These are phyloP conservation scores for Albifimbria verrucaria DNA, from an alignment of 2,329 filamentous ascomycete genomes.

Conservation along the genomic window DNA sequence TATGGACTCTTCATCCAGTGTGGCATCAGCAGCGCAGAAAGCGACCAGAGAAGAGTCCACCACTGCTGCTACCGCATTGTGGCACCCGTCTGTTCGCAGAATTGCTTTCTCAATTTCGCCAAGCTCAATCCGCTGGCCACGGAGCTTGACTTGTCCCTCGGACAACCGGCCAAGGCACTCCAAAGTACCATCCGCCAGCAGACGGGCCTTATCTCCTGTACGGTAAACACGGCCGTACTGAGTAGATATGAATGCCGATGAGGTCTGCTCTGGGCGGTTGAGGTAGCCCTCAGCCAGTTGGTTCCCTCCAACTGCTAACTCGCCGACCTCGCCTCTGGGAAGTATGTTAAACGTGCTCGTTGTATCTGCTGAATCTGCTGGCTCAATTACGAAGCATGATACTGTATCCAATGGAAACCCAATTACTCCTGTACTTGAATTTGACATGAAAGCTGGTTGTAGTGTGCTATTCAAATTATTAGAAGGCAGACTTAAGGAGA, in stretches of 20 bases:
- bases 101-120: conserved; percentile 74
- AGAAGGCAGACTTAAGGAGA: background rate
- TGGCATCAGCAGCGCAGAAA: conserved; percentile 61
- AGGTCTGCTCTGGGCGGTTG: conserved; percentile 74
- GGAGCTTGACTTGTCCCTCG: conserved; percentile 79
- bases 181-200: conserved; percentile 65
- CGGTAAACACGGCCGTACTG: conserved; percentile 71
- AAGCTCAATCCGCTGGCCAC: conserved; percentile 79
- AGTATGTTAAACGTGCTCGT: conserved; percentile 48
- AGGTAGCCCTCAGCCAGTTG: conserved; percentile 81
- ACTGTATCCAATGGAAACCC: conserved; percentile 78
- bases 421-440: conserved; percentile 64
- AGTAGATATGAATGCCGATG: conserved; percentile 65
- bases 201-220: conserved; percentile 78
- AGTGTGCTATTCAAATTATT: conserved; percentile 55
- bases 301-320: conserved; percentile 75
- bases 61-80: conserved; percentile 64
- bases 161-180: conserved; percentile 80
- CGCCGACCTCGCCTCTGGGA: conserved; percentile 66
- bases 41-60: conserved; percentile 67
- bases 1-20: conserved; percentile 38
- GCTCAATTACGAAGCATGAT: conserved; percentile 67
- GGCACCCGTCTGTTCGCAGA: conserved; percentile 58
- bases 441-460: conserved; percentile 57
- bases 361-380: conserved; percentile 24